These are phyloP conservation scores for Syncephalastrum racemosum DNA, from an alignment of 371 early-diverging fungal species.

Conservation along the genomic window DNA sequence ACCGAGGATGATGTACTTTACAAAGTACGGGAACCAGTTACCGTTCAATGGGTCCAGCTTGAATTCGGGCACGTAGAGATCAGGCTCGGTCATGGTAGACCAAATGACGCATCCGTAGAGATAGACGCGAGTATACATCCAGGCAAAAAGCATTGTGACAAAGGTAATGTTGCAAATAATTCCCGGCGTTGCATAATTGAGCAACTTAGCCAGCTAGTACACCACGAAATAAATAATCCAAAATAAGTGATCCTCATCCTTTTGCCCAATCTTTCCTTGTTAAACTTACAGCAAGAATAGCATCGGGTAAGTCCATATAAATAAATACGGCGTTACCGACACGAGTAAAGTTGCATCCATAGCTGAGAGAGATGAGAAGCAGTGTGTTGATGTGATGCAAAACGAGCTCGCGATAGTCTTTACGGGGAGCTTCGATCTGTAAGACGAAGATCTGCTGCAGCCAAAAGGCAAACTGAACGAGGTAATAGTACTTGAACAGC, in stretches of 20 bases:
- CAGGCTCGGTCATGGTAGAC: slow-evolving; percentile 45
- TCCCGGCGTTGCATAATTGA: slow-evolving; percentile 54
- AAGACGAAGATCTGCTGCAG: slow-evolving; percentile 74
- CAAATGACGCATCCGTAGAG: slow-evolving; percentile 52
- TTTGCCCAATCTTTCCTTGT: neutral
- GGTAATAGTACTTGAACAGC: slow-evolving; percentile 68
- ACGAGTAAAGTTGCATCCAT: slow-evolving; percentile 69
- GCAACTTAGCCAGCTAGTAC: slow-evolving; percentile 57
- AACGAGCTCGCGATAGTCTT: slow-evolving; percentile 70
- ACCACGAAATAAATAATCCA: neutral
- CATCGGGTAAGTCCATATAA: slow-evolving; percentile 79
- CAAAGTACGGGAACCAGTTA: slow-evolving; percentile 49
- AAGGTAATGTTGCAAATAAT: slow-evolving; percentile 62
- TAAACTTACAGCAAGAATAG: slow-evolving; percentile 69
- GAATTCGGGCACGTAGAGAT: slow-evolving; percentile 42
- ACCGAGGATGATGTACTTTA: slow-evolving; percentile 48
- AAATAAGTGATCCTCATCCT: neutral
- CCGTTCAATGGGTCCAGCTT: slow-evolving; percentile 45
- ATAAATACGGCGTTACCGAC: slow-evolving; percentile 79
- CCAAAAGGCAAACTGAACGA: slow-evolving; percentile 75
- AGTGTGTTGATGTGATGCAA: slow-evolving; percentile 76
- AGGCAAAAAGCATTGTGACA: slow-evolving; percentile 62
- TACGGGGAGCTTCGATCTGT: slow-evolving; percentile 69
- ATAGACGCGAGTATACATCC: slow-evolving; percentile 75
- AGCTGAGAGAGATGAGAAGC: slow-evolving; percentile 62